Conservation (phyloP, 2,329 filamentous ascomycete genomes). For the Blastomyces emzantsi region DNA sequence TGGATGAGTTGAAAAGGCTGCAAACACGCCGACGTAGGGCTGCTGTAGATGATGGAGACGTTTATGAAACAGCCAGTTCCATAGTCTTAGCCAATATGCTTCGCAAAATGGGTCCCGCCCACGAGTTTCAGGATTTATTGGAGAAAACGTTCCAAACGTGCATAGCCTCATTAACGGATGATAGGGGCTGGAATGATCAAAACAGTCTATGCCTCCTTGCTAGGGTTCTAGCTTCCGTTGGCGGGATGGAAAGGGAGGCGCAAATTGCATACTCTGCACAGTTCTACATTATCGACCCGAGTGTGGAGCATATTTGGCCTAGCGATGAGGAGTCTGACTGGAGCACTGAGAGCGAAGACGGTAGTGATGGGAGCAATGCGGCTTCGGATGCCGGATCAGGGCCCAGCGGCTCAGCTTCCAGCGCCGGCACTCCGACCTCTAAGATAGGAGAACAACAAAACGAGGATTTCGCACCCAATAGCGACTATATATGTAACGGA, state of each 20-base stretch:
- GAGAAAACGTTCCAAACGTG: conserved; percentile 1
- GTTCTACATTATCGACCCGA: background rate
- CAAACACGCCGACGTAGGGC: background rate
- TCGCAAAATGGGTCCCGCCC: conserved; percentile 2
- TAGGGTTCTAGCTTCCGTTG: background rate
- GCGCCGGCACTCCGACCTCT: background rate
- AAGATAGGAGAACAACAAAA: too few species aligned
- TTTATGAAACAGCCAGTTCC: background rate
- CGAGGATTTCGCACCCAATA: background rate
- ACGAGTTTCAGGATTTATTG: background rate
- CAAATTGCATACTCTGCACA: conserved; percentile 1
- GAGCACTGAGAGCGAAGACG: background rate
- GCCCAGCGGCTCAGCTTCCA: background rate
- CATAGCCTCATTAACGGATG: background rate
- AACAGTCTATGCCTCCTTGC: background rate
- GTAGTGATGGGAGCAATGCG: background rate
- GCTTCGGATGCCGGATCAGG: background rate
- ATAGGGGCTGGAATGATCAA: conserved; percentile 1
- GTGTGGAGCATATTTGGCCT: background rate
- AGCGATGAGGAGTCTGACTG: background rate
- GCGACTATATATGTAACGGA: background rate
- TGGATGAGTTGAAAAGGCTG: background rate
- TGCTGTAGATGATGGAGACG: background rate
- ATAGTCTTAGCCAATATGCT: background rate
- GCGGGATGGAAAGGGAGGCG: conserved; percentile 1